Evolutionary conservation across 2,329 filamentous ascomycete genomes (phyloP).

Genomic region (Aphanoascus verrucosus): DNA sequence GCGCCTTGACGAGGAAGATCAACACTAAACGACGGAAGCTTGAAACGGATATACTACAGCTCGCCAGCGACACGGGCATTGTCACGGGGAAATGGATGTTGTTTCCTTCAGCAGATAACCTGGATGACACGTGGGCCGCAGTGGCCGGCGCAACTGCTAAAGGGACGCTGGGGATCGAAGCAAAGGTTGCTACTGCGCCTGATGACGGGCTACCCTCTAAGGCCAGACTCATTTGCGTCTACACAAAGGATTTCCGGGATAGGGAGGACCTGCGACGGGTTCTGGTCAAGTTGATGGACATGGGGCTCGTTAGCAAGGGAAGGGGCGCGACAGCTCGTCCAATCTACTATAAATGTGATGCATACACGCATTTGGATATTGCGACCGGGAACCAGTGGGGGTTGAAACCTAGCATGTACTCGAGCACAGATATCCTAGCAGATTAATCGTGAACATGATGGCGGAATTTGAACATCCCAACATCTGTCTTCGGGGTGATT

Average conservation of each 20-base stretch:
- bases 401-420: conserved; percentile 44
- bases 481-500: no score
- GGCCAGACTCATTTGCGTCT: conserved; percentile 58
- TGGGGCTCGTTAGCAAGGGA: conserved; percentile 45
- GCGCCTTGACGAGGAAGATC: conserved; percentile 29
- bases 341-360: conserved; percentile 73
- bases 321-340: conserved; percentile 28
- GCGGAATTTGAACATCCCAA: no score
- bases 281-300: conserved; percentile 48
- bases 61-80: conserved; percentile 51
- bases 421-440: conserved; percentile 30
- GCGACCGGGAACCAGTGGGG: conserved; percentile 51
- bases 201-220: conserved; percentile 25
- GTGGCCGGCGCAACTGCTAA: conserved; percentile 57
- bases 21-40: conserved; percentile 35
- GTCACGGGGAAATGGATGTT: conserved; percentile 51
- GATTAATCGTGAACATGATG: conserved; percentile 18
- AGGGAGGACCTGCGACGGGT: conserved; percentile 58
- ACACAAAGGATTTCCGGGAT: conserved; percentile 65
- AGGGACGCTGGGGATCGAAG: conserved; percentile 58
- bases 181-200: conserved; percentile 56
- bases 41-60: conserved; percentile 46
- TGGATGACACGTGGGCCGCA: conserved; percentile 41
- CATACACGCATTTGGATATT: conserved; percentile 57
- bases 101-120: conserved; percentile 18